phyloP scores from a whole-genome alignment of 257 asterid genomes.

The Thymus quinquecostatus region DNA sequence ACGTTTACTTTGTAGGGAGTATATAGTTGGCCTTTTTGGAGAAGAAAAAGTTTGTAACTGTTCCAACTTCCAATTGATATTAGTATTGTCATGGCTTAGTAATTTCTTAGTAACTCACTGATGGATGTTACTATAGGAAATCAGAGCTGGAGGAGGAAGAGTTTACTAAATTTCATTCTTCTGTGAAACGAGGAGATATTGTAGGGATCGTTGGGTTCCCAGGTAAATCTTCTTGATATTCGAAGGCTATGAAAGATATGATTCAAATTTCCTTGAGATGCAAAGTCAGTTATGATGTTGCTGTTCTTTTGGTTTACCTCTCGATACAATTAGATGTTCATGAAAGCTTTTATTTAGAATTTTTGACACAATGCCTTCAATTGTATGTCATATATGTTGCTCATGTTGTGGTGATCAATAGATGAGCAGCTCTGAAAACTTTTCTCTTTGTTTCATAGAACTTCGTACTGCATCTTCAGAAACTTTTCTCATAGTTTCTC shows the following conservation, averaged over 20 bases:
- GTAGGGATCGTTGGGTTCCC: slow-evolving; percentile 90
- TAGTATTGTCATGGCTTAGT: neutral
- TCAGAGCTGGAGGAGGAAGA: slow-evolving; percentile 64
- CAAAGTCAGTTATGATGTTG: neutral
- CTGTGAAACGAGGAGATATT: slow-evolving; percentile 84
- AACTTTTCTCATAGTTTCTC: neutral
- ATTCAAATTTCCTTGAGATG: too few species aligned
- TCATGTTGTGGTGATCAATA: neutral
- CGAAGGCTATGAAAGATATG: neutral
- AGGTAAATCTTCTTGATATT: slow-evolving; percentile 37
- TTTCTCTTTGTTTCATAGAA: neutral
- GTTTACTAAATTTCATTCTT: slow-evolving; percentile 61
- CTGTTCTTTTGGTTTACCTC: too few species aligned
- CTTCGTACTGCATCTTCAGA: neutral
- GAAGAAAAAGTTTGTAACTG: neutral
- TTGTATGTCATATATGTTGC: neutral
- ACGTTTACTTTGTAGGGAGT: neutral
- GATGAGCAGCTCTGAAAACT: neutral
- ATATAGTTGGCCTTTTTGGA: neutral
- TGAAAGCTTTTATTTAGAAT: too few species aligned
- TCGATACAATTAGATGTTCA: too few species aligned
- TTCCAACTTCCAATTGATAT: neutral
- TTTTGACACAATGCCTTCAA: neutral
- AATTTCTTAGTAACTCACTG: neutral
- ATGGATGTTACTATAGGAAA: slow-evolving; percentile 45